Evolutionary conservation across 257 asterid species (phyloP).

Genomic region (Nicotiana paniculata): DNA sequence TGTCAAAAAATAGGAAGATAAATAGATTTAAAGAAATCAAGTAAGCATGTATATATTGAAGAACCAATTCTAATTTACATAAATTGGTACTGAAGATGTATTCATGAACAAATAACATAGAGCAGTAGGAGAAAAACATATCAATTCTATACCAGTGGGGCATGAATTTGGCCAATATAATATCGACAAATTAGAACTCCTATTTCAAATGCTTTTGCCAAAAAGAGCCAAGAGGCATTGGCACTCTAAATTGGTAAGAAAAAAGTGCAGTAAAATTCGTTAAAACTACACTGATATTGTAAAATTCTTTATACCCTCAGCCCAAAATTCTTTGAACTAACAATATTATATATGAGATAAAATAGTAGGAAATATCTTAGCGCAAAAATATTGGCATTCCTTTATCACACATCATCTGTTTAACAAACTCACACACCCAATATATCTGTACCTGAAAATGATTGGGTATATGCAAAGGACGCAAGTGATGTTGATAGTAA

Average conservation of each 20-base stretch:
- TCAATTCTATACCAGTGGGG: too few relatives aligned
- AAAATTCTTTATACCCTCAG: background rate
- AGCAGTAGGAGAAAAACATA: background rate
- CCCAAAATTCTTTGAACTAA: background rate
- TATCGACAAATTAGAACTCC: background rate
- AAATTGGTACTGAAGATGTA: background rate
- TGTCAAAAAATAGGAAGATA: background rate
- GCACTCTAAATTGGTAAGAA: background rate
- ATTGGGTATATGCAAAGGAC: background rate
- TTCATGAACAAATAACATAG: background rate
- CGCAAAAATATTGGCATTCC: background rate
- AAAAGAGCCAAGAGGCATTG: background rate
- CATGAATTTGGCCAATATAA: too few relatives aligned
- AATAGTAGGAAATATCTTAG: background rate
- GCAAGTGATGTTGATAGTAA: background rate
- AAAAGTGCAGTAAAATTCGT: too few relatives aligned
- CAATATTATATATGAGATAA: too few relatives aligned
- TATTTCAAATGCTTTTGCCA: background rate
- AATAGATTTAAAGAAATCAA: background rate
- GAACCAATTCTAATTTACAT: background rate
- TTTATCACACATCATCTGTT: background rate
- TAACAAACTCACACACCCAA: too few relatives aligned
- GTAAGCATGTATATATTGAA: background rate
- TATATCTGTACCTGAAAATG: background rate
- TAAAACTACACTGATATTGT: background rate